A percentile compares a stretch with the other conserved stretches of the same genome.
These are phyloP conservation scores for Xylaria telfairii DNA, from an alignment of 495 filamentous ascomycete species.

Conservation along the genomic window DNA sequence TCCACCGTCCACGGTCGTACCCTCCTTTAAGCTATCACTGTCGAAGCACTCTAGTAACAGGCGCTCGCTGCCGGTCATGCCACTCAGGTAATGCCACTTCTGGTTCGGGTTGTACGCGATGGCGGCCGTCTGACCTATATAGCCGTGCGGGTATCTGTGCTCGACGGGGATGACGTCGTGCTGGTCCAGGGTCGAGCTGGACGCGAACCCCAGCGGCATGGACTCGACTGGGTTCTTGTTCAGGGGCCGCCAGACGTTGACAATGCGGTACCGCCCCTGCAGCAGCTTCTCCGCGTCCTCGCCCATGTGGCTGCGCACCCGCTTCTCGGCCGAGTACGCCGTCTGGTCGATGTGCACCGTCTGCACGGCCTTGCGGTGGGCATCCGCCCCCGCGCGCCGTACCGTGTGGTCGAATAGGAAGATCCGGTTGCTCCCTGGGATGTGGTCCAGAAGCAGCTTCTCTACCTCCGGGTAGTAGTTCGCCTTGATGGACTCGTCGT, in stretches of 20 bases:
- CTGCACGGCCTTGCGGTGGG: conserved; percentile 68
- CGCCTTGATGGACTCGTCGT: conserved; percentile 65
- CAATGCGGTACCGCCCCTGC: conserved; percentile 71
- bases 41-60: conserved; percentile 86
- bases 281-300: conserved; percentile 64
- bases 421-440: conserved; percentile 67
- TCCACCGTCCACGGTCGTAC: conserved; percentile 60
- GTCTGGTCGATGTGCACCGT: conserved; percentile 88
- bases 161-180: conserved; percentile 73
- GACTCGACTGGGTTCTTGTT: conserved; percentile 71
- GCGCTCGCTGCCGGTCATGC: conserved; percentile 76
- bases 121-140: conserved; percentile 76
- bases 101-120: conserved; percentile 65
- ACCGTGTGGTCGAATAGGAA: conserved; percentile 92
- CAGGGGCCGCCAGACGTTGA: conserved; percentile 88
- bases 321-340: conserved; percentile 60
- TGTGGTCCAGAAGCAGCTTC: conserved; percentile 62
- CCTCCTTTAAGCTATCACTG: conserved; percentile 56
- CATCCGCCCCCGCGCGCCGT: conserved; percentile 62
- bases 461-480: conserved; percentile 88
- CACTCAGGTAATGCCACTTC: conserved; percentile 81
- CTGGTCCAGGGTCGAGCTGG: conserved; percentile 62
- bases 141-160: conserved; percentile 75
- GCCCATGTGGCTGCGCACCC: conserved; percentile 68
- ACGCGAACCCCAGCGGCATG: conserved; percentile 74